These are phyloP conservation scores for Anthoceros angustus DNA, from an alignment of 225 moss, liverwort and hornwort species.

Conservation along the genomic window DNA sequence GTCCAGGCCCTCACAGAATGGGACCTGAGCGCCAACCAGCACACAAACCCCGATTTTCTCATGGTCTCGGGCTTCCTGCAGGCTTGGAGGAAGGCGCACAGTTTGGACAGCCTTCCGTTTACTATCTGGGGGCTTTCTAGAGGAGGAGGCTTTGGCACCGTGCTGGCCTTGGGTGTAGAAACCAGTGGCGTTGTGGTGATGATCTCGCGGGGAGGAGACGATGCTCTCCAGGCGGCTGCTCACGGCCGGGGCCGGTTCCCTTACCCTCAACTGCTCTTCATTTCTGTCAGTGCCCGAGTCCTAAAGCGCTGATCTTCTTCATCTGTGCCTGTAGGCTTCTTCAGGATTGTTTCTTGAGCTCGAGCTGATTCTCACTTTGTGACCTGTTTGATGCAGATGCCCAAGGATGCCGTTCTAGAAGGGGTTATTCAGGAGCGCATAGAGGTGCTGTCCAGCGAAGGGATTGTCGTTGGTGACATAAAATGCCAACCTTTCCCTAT, in stretches of 20 bases:
- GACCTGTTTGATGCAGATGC: constrained; percentile 22
- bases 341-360: neutral
- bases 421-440: constrained; percentile 8
- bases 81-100: neutral
- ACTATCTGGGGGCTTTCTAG: neutral
- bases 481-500: constrained; percentile 7
- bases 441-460: constrained; percentile 1
- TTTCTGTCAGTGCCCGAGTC: neutral
- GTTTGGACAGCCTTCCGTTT: neutral
- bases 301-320: constrained; percentile 8
- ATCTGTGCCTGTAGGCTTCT: constrained; percentile 15
- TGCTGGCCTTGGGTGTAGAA: neutral
- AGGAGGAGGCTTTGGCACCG: neutral
- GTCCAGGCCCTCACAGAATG: constrained; percentile 12
- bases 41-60: constrained; percentile 6
- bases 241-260: neutral
- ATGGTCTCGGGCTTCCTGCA: constrained; percentile 6
- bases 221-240: neutral
- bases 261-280: neutral
- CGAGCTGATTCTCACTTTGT: constrained; percentile 3
- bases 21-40: constrained; percentile 8
- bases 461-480: constrained; percentile 10
- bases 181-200: neutral
- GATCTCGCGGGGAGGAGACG: neutral
- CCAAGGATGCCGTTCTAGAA: constrained; percentile 14